Evolutionary conservation across 805 yeast genomes (phyloP).

Genomic region (Maudiozyma saulgeensis): DNA sequence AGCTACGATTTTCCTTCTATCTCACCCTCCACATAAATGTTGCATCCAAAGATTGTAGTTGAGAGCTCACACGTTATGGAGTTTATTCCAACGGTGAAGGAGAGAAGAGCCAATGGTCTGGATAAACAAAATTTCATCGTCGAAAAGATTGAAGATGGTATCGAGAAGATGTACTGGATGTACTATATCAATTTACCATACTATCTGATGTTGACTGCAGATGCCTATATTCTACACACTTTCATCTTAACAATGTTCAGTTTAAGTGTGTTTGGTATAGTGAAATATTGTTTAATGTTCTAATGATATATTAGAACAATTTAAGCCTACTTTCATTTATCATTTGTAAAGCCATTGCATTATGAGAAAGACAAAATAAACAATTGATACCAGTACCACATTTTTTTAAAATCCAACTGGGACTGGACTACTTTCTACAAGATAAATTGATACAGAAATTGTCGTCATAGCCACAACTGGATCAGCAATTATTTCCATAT

Average conservation of each 20-base stretch:
- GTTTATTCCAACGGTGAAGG: slow-evolving; percentile 8
- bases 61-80: slow-evolving; percentile 1
- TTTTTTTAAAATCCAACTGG: too few species aligned
- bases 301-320: neutral
- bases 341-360: too few species aligned
- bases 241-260: slow-evolving; percentile 32
- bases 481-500: too few species aligned
- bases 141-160: slow-evolving; percentile 22
- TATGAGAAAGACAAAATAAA: too few species aligned
- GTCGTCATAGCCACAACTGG: too few species aligned
- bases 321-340: neutral
- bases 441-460: too few species aligned
- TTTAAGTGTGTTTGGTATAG: slow-evolving; percentile 32
- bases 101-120: slow-evolving; percentile 8
- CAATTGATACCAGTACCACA: too few species aligned
- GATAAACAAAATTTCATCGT: slow-evolving; percentile 7
- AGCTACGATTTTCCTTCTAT: too few species aligned
- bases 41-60: neutral
- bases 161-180: slow-evolving; percentile 34
- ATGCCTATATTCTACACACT: slow-evolving; percentile 33
- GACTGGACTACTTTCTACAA: too few species aligned
- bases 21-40: neutral
- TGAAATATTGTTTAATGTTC: slow-evolving; percentile 22
- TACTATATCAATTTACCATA: slow-evolving; percentile 38
- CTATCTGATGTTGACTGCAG: slow-evolving; percentile 35